Base-by-base conservation (phyloP, 2,329 filamentous ascomycete species). In the Calonectria pauciramosa region DNA sequence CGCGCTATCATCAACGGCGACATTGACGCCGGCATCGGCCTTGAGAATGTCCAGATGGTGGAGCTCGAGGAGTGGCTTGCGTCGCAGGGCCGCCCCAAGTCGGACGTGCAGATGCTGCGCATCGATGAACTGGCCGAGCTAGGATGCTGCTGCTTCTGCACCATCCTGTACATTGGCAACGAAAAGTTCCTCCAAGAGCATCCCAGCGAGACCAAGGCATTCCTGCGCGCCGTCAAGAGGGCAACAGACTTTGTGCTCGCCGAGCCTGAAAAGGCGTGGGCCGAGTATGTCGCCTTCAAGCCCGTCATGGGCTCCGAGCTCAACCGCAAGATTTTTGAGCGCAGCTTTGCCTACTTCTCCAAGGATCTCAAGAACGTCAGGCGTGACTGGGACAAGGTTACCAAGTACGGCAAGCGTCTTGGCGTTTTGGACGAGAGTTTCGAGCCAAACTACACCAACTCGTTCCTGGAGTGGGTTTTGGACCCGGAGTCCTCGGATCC, bases 1-100 rank as follows among this genome's bases (percentile, higher is more conserved):
- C 93, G 93, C 83, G 93, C 93, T 79, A 94, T 95, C 85, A 94
- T 94, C 84, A 88, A 90, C 73, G 93, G 93, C 78, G 89, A 89
- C 49, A 94, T 95, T 78, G 93, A 95, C 82, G 94, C 94, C 23
- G 94, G 94, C 44, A 90, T 95, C 81, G 94, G 94, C 23, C 91
- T 96, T 7, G 94, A 95, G 85, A 96, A 96, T 81, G 94, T 95
- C 9, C 94, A 96, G 85, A 95, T 95, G 94, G 94, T 95, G 54
- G 94, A 95, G 85, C 89, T 96, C 2, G 93, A 94, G 83, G 93
- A 95, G 82, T 95, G 93, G 94, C 91, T 95, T 26, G 88, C 88
- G 0, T 76, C 82, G 0, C 92, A 94, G 82, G 89, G 89, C 78
- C 92, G 93, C 1, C 89, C 91, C 73, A 90, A 90, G 82, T 86